phyloP scores from a whole-genome alignment of 2,329 filamentous ascomycete genomes.

The Karstenula rhodostoma region DNA sequence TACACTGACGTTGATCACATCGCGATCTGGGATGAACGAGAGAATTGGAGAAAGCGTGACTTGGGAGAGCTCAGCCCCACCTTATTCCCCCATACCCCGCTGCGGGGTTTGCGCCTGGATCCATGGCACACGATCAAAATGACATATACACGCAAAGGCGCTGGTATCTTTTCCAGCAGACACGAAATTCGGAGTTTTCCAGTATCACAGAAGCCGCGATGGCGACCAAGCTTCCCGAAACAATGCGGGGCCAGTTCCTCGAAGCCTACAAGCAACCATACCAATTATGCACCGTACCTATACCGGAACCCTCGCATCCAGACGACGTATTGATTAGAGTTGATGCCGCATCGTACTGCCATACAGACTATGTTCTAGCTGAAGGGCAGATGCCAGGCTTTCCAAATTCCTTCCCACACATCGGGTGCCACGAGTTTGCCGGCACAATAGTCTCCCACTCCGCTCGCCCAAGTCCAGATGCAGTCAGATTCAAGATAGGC shows the following conservation, averaged over 20 bases:
- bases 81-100: slow-evolving; percentile 31
- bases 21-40: background rate
- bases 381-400: slow-evolving; percentile 36
- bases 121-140: background rate
- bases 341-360: slow-evolving; percentile 58
- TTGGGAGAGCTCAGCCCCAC: slow-evolving; percentile 32
- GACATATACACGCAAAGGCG: background rate
- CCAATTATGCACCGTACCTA: slow-evolving; percentile 46
- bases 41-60: background rate
- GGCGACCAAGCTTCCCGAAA: slow-evolving; percentile 27
- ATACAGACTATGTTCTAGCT: slow-evolving; percentile 53
- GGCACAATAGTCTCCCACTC: slow-evolving; percentile 49
- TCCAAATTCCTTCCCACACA: slow-evolving; percentile 53
- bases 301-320: slow-evolving; percentile 39
- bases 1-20: background rate
- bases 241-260: slow-evolving; percentile 54
- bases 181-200: background rate
- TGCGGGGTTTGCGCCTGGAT: slow-evolving; percentile 29
- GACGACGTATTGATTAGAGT: slow-evolving; percentile 57
- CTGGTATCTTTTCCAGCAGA: background rate
- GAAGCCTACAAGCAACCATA: slow-evolving; percentile 54
- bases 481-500: slow-evolving; percentile 23
- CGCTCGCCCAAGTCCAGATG: slow-evolving; percentile 21
- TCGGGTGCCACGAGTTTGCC: slow-evolving; percentile 58
- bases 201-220: slow-evolving; percentile 16